Evolutionary conservation across 2,329 filamentous ascomycete species (phyloP), one percentile per base, ranked within the genome.

Genomic region (Camillea tinctor): DNA sequence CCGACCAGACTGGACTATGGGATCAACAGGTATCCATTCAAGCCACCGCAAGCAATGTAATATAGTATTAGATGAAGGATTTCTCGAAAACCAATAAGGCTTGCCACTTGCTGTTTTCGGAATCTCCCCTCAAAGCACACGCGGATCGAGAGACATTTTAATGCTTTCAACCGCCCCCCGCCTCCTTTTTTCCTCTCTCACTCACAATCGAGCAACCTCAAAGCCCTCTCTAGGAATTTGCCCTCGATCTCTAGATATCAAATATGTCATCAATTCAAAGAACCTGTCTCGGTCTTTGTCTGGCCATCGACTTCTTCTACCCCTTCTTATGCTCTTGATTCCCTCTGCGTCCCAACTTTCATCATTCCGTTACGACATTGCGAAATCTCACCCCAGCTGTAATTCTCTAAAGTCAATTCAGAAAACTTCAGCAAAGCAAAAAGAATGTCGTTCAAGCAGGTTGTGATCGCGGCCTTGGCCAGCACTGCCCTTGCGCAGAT

Each of bases 371-470:
- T 22, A 23, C 7, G 24, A 26, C 22, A 23, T 24, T 44, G 4
- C 54, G 55, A 2, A 52, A 50, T 17, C 21, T 56, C 22, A n/a
- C n/a, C n/a, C n/a, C 26, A 24, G 26, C 19, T 24, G 60, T 57
- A 49, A 22, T n/a, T n/a, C n/a, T n/a, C 23, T 53, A 59, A 48
- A 44, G 52, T 21, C n/a, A n/a, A n/a, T n/a, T n/a, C n/a, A n/a
- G n/a, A n/a, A n/a, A n/a, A n/a, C n/a, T n/a, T n/a, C n/a, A n/a
- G n/a, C n/a, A n/a, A n/a, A n/a, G n/a, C n/a, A n/a, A n/a, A n/a
- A 50, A 68, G 63, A 6, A 72, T 72, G 70, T 56, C 62, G 1
- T 50, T 67, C 49, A 71, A 66, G 57, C 59, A 52, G 55, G 53
- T 66, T 55, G 54, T 60, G 36, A 51, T 69, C 52, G 50, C 72